phyloP scores from a whole-genome alignment of 2,329 filamentous ascomycete species.

The Pezicula neosporulosa region DNA sequence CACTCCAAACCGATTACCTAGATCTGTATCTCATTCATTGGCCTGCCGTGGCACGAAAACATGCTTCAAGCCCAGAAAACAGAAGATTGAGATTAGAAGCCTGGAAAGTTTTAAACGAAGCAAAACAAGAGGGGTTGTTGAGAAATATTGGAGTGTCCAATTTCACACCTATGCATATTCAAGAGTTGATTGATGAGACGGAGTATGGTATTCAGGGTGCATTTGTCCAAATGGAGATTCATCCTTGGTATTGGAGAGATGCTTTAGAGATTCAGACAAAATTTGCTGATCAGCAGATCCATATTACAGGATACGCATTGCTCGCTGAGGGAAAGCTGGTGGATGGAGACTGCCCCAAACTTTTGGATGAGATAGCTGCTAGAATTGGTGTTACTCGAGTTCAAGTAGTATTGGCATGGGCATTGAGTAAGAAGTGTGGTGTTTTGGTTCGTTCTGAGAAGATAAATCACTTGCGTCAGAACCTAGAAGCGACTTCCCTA shows the following conservation, averaged over 20 bases:
- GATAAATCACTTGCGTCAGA: conserved; percentile 6
- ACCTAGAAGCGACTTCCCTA: conserved; percentile 1
- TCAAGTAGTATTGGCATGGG: conserved; percentile 15
- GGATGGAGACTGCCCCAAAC: conserved; percentile 2
- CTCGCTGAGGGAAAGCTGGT: conserved; percentile 17
- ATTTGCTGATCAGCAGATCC: conserved; percentile 8
- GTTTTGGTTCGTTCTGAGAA: conserved; percentile 13
- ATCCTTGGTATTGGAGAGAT: conserved; percentile 44
- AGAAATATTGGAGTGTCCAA: conserved; percentile 81
- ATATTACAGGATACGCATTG: conserved; percentile 15
- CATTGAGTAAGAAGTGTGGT: conserved; percentile 8
- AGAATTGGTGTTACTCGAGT: conserved; percentile 5
- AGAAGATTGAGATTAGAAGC: conserved; percentile 54
- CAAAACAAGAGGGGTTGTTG: conserved; percentile 63
- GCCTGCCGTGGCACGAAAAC: conserved; percentile 40
- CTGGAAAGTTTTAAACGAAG: conserved; percentile 66
- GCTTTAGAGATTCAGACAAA: conserved; percentile 11
- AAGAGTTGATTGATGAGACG: conserved; percentile 66
- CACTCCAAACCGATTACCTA: conserved; percentile 57
- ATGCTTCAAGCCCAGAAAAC: conserved; percentile 54
- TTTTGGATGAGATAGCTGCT: conserved; percentile 8
- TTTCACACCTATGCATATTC: conserved; percentile 74
- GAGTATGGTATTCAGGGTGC: conserved; percentile 47
- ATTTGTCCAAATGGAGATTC: conserved; percentile 82
- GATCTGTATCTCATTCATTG: conserved; percentile 69